These are phyloP conservation scores for Clavispora fructus DNA, from an alignment of 805 yeast genomes.

Conservation along the genomic window DNA sequence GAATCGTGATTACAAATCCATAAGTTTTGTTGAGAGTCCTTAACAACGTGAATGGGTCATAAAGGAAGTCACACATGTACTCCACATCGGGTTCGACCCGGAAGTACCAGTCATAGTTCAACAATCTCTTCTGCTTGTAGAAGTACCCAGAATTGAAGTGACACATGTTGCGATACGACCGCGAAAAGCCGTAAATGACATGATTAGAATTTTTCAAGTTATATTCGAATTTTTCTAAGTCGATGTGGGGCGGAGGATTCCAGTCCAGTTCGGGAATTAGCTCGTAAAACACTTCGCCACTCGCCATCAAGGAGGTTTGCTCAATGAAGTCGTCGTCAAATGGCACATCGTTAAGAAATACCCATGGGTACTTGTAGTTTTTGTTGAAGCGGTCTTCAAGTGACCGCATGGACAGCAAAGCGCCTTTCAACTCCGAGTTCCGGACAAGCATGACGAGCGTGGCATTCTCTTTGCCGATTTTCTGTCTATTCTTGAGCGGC, in stretches of 20 bases:
- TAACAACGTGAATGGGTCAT: slow-evolving; percentile 47
- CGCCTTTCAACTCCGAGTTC: slow-evolving; percentile 72
- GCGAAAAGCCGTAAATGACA: slow-evolving; percentile 45
- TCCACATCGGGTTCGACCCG: slow-evolving; percentile 58
- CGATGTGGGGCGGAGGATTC: slow-evolving; percentile 35
- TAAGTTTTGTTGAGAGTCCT: slow-evolving; percentile 40
- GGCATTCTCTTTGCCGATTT: slow-evolving; percentile 67
- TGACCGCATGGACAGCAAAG: slow-evolving; percentile 44
- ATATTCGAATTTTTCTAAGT: slow-evolving; percentile 22
- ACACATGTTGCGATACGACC: slow-evolving; percentile 60
- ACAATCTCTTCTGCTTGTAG: slow-evolving; percentile 41
- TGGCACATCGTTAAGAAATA: slow-evolving; percentile 40
- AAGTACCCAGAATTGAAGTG: slow-evolving; percentile 68
- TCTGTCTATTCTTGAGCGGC: slow-evolving; percentile 27
- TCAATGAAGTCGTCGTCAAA: slow-evolving; percentile 37
- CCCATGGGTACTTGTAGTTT: slow-evolving; percentile 40
- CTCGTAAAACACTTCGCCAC: slow-evolving; percentile 37
- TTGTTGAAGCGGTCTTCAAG: slow-evolving; percentile 40
- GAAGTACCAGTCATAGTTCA: slow-evolving; percentile 51
- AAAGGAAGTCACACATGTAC: slow-evolving; percentile 51
- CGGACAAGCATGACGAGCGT: slow-evolving; percentile 83
- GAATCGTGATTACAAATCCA: slow-evolving; percentile 48
- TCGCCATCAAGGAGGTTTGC: slow-evolving; percentile 40
- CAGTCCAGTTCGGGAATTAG: slow-evolving; percentile 37
- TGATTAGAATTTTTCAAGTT: slow-evolving; percentile 19